A percentile compares a stretch with the other conserved stretches of the same genome.
Evolutionary conservation across 495 filamentous ascomycete genomes (phyloP).

Genomic region (Letharia lupina): DNA sequence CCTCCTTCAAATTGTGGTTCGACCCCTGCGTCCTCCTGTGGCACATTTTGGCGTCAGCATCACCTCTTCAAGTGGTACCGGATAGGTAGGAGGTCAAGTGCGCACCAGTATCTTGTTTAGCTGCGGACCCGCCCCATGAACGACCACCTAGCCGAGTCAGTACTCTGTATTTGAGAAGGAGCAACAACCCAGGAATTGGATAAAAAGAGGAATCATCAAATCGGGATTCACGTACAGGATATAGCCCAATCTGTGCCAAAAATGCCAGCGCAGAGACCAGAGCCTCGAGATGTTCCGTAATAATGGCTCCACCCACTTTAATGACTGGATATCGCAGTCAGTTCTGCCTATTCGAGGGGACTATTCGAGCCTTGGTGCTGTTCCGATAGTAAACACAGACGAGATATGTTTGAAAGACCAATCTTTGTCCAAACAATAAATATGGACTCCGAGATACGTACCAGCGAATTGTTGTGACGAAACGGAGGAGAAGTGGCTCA

Average conservation of each 20-base stretch:
- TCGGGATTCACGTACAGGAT: slow-evolving; percentile 39
- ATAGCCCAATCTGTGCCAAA: slow-evolving; percentile 91
- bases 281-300: slow-evolving; percentile 88
- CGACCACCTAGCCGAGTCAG: slow-evolving; percentile 53
- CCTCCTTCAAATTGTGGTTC: slow-evolving; percentile 96
- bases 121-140: slow-evolving; percentile 94
- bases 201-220: neutral
- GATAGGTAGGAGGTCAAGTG: neutral
- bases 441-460: neutral
- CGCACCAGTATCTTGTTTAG: slow-evolving; percentile 72
- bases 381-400: neutral
- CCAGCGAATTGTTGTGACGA: slow-evolving; percentile 85
- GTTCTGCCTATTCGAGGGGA: neutral
- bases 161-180: neutral
- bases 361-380: neutral
- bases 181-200: neutral
- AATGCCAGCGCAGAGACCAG: slow-evolving; percentile 83
- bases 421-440: neutral
- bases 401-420: neutral
- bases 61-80: neutral
- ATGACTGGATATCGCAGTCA: slow-evolving; percentile 53
- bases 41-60: neutral
- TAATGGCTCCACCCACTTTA: slow-evolving; percentile 95
- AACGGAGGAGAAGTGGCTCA: slow-evolving; percentile 94
- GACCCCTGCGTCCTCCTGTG: slow-evolving; percentile 69